These are phyloP conservation scores for Colletotrichum sp. DNA, from an alignment of 2,329 filamentous ascomycete genomes.

Conservation along the genomic window DNA sequence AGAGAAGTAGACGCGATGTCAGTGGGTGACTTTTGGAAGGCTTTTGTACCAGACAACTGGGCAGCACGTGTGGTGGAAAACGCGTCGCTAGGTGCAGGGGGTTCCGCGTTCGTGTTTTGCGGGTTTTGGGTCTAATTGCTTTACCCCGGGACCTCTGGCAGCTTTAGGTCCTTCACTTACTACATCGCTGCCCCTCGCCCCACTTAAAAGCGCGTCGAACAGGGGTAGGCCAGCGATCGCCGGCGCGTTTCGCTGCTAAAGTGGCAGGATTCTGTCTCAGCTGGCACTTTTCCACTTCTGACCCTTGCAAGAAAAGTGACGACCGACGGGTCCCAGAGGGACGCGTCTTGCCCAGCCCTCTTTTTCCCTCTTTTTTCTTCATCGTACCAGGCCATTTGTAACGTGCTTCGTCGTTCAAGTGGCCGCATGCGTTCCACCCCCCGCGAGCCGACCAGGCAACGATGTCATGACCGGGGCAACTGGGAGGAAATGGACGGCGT, in stretches of 20 bases:
- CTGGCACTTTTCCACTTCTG: conserved; percentile 1
- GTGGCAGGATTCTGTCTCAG: conserved; percentile 8
- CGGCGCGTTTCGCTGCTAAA: conserved; percentile 15
- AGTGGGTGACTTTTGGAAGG: not conserved
- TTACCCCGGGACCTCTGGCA: not conserved
- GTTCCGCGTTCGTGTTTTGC: conserved; percentile 12
- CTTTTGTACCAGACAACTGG: conserved; percentile 20
- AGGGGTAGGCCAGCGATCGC: not conserved
- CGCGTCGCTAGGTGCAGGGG: conserved; percentile 13
- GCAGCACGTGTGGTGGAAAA: conserved; percentile 12
- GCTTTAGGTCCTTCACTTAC: not conserved
- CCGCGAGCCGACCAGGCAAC: conserved; percentile 1
- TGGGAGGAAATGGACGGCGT: not conserved
- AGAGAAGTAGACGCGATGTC: not conserved
- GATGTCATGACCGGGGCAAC: conserved; percentile 14
- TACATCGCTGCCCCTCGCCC: not conserved
- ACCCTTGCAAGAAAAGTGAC: not conserved
- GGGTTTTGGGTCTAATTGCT: not conserved
- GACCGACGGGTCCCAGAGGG: not conserved
- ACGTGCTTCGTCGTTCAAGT: not conserved
- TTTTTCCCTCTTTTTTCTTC: not conserved
- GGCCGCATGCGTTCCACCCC: conserved; percentile 12
- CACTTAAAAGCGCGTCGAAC: conserved; percentile 15
- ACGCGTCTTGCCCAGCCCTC: conserved; percentile 11
- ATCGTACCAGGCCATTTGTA: not conserved